phyloP scores from a whole-genome alignment of 2,329 filamentous ascomycete genomes.

The Corniculantispora saksenae region DNA sequence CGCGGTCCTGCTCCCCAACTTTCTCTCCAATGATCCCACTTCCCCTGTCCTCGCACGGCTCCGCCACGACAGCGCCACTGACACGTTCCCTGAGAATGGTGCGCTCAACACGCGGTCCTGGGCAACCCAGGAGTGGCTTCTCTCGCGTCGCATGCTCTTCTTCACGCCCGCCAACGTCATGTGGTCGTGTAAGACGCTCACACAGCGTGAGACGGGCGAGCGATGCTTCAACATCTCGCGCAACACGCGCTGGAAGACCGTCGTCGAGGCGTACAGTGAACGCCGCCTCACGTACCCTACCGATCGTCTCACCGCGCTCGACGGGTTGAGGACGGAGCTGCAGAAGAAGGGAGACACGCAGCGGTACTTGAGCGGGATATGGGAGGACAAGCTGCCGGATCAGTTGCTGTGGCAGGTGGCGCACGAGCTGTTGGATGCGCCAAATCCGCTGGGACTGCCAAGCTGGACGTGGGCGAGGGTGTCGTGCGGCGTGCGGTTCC shows the following conservation, averaged over 20 bases:
- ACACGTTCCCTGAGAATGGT: slow-evolving; percentile 23
- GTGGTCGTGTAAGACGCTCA: slow-evolving; percentile 25
- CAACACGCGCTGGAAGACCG: slow-evolving; percentile 22
- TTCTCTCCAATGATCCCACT: not conserved
- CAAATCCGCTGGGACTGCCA: slow-evolving; percentile 19
- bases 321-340: slow-evolving; percentile 21
- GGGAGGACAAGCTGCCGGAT: slow-evolving; percentile 22
- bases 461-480: slow-evolving; percentile 23
- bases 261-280: slow-evolving; percentile 23
- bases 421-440: not conserved
- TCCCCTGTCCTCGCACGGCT: slow-evolving; percentile 20
- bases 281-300: slow-evolving; percentile 21
- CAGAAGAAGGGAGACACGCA: slow-evolving; percentile 15
- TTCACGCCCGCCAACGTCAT: slow-evolving; percentile 22
- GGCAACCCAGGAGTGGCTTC: slow-evolving; percentile 26
- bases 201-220: slow-evolving; percentile 25
- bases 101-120: slow-evolving; percentile 23
- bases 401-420: slow-evolving; percentile 24
- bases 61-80: slow-evolving; percentile 18
- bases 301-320: slow-evolving; percentile 22
- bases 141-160: slow-evolving; percentile 25
- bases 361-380: slow-evolving; percentile 20
- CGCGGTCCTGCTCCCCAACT: not conserved
- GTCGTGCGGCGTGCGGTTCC: slow-evolving; percentile 22
- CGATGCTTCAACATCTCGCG: slow-evolving; percentile 24